Conservation (phyloP, 805 yeast species). For the Starmera quercuum region DNA sequence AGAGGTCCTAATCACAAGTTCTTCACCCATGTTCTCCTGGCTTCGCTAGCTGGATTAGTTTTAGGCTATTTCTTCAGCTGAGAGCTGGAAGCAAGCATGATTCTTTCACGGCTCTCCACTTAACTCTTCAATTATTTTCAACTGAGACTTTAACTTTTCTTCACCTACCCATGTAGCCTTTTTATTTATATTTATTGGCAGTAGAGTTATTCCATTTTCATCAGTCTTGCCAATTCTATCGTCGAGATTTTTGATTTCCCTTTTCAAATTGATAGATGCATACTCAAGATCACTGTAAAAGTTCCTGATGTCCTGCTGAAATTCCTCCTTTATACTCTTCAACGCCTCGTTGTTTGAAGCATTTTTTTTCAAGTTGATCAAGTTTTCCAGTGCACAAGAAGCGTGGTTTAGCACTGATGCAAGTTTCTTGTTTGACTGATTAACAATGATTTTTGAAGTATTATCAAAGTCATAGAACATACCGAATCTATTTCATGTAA, state of each 20-base stretch:
- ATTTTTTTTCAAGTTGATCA: conserved; percentile 26
- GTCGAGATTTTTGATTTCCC: conserved; percentile 61
- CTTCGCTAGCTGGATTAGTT: conserved; percentile 5
- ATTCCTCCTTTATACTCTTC: conserved; percentile 26
- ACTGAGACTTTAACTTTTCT: conserved; percentile 44
- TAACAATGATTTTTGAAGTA: too few relatives aligned
- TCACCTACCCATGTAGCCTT: conserved; percentile 64
- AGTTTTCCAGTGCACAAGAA: conserved; percentile 36
- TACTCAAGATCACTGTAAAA: conserved; percentile 50
- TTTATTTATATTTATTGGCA: conserved; percentile 63
- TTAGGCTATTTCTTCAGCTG: conserved; percentile 7
- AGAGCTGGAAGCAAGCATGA: background rate
- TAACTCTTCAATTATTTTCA: conserved; percentile 25
- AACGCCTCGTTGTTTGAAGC: conserved; percentile 14
- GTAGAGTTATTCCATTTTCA: conserved; percentile 40
- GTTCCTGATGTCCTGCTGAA: conserved; percentile 34
- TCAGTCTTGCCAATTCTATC: conserved; percentile 44
- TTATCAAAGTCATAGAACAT: too few relatives aligned
- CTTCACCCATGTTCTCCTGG: conserved; percentile 6
- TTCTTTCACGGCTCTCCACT: conserved; percentile 7
- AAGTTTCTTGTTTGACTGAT: too few relatives aligned
- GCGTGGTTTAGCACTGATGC: conserved; percentile 44
- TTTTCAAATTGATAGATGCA: conserved; percentile 52
- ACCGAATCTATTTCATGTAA: conserved; percentile 47
- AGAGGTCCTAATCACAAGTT: conserved; percentile 8